phyloP scores from a whole-genome alignment of 2,329 filamentous ascomycete species.

The Botrytis porri region DNA sequence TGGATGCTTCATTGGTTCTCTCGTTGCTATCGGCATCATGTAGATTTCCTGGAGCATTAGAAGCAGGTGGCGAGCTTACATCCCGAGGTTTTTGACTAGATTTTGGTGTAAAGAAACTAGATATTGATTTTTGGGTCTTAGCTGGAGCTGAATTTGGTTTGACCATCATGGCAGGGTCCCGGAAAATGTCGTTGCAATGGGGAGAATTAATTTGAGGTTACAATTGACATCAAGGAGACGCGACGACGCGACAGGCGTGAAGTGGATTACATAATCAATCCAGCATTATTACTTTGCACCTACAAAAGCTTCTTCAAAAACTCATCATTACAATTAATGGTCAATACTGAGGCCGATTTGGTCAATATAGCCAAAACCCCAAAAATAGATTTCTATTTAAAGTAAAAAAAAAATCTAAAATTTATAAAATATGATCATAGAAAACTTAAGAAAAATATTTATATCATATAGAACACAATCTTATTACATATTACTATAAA shows the following conservation, averaged over 20 bases:
- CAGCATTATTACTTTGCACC: background rate
- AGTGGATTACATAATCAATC: slow-evolving; percentile 15
- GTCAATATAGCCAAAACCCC: too few species aligned
- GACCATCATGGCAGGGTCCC: slow-evolving; percentile 24
- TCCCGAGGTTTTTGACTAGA: slow-evolving; percentile 23
- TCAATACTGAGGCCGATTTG: too few species aligned
- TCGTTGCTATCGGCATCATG: slow-evolving; percentile 36
- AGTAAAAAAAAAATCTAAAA: too few species aligned
- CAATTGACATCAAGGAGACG: slow-evolving; percentile 1
- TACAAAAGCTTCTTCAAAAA: background rate
- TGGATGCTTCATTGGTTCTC: slow-evolving; percentile 23
- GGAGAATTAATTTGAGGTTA: background rate
- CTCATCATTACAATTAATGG: background rate
- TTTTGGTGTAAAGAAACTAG: slow-evolving; percentile 75
- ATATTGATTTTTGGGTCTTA: slow-evolving; percentile 73
- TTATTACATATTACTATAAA: too few species aligned
- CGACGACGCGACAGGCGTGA: slow-evolving; percentile 16
- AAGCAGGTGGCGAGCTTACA: slow-evolving; percentile 37
- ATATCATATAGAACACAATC: too few species aligned
- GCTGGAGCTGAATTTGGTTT: slow-evolving; percentile 29
- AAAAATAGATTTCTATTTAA: too few species aligned
- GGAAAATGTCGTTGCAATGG: background rate
- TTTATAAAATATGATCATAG: too few species aligned
- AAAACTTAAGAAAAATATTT: too few species aligned
- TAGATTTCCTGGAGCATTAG: slow-evolving; percentile 24